Evolutionary conservation across 202 grass and related monocot genomes (phyloP).

Genomic region (Bolboschoenoplectus hybrid): DNA sequence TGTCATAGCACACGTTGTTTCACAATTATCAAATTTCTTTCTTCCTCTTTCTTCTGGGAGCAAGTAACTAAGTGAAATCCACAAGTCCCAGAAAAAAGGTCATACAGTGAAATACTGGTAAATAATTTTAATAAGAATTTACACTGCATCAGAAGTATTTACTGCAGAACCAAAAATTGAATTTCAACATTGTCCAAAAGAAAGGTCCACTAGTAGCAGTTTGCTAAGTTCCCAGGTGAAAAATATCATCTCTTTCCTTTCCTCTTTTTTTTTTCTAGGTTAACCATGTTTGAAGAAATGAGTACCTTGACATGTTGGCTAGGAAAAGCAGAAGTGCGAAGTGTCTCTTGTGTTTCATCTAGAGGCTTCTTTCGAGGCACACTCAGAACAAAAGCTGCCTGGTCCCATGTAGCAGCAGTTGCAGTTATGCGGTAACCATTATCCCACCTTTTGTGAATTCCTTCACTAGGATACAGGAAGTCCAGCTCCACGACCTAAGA

Average conservation of each 20-base stretch:
- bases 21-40: background rate
- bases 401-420: constrained; percentile 85
- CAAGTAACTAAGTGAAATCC: background rate
- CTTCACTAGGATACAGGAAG: constrained; percentile 97
- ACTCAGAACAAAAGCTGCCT: constrained; percentile 91
- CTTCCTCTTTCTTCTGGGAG: background rate
- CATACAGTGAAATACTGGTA: background rate
- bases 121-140: constrained; percentile 39
- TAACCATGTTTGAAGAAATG: background rate
- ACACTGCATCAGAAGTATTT: background rate
- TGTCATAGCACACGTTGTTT: constrained; percentile 8
- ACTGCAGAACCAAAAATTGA: constrained; percentile 2
- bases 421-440: constrained; percentile 88
- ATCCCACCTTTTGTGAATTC: constrained; percentile 97
- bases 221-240: background rate
- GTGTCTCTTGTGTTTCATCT: constrained; percentile 94
- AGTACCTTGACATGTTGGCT: constrained; percentile 91
- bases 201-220: background rate
- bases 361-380: constrained; percentile 72
- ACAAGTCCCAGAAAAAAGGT: background rate
- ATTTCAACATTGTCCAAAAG: background rate
- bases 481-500: constrained; percentile 94
- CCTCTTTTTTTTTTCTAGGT: background rate
- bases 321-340: constrained; percentile 94
- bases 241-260: background rate